These are phyloP conservation scores for Apiotrichum siamense DNA, from an alignment of 1,284 basidiomycete species.

Conservation along the genomic window DNA sequence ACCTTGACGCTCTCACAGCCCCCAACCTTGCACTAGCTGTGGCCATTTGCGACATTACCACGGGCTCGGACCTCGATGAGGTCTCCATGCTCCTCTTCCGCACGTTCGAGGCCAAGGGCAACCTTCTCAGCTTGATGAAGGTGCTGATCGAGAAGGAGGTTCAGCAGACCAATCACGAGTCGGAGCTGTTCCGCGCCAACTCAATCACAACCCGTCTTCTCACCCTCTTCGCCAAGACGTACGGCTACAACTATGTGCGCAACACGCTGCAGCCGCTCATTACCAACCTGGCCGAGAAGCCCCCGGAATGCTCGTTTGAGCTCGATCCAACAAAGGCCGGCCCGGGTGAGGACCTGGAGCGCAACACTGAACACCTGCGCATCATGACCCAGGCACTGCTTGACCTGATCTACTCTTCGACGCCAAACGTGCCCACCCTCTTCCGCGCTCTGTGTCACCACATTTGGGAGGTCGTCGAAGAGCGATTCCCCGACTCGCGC, in stretches of 20 bases:
- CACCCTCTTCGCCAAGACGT: slow-evolving; percentile 74
- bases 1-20: slow-evolving; percentile 26
- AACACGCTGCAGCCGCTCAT: slow-evolving; percentile 69
- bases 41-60: slow-evolving; percentile 79
- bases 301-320: slow-evolving; percentile 68
- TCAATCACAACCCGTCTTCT: slow-evolving; percentile 76
- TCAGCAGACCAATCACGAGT: slow-evolving; percentile 65
- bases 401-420: slow-evolving; percentile 65
- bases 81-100: slow-evolving; percentile 74
- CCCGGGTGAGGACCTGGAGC: slow-evolving; percentile 57
- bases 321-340: slow-evolving; percentile 64
- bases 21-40: slow-evolving; percentile 56
- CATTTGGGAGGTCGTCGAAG: slow-evolving; percentile 72
- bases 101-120: slow-evolving; percentile 67
- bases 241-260: slow-evolving; percentile 82
- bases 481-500: slow-evolving; percentile 73
- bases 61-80: slow-evolving; percentile 70
- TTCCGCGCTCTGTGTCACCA: slow-evolving; percentile 81
- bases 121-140: slow-evolving; percentile 68
- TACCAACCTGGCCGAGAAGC: slow-evolving; percentile 64
- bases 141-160: slow-evolving; percentile 80
- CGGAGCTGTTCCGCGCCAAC: slow-evolving; percentile 75
- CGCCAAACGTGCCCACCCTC: slow-evolving; percentile 67
- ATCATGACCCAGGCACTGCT: slow-evolving; percentile 70
- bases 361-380: slow-evolving; percentile 67